These are phyloP conservation scores for Podaxis rugospora DNA, from an alignment of 768 basidiomycete genomes.

Conservation along the genomic window DNA sequence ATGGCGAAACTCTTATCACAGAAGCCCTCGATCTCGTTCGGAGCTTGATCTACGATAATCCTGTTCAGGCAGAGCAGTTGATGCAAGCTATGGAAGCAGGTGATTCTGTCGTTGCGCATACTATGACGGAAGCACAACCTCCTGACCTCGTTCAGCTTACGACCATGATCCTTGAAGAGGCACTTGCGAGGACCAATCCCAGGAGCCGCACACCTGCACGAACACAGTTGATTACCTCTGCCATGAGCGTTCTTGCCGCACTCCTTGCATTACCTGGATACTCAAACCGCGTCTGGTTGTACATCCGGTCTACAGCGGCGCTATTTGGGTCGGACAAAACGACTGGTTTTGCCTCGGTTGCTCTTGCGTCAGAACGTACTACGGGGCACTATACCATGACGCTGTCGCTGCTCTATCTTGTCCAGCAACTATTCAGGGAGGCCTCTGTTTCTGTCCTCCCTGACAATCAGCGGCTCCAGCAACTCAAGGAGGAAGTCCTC, in stretches of 20 bases:
- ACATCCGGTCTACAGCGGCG: constrained; percentile 71
- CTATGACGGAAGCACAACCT: constrained; percentile 47
- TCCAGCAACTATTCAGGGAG: constrained; percentile 72
- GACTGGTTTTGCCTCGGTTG: constrained; percentile 55
- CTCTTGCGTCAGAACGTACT: constrained; percentile 66
- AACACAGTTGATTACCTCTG: constrained; percentile 68
- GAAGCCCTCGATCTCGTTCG: constrained; percentile 78
- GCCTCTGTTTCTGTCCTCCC: constrained; percentile 56
- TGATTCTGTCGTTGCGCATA: constrained; percentile 46
- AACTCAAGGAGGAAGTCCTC: constrained; percentile 82
- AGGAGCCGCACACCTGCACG: constrained; percentile 38
- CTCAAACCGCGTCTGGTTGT: constrained; percentile 86
- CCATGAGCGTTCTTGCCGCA: constrained; percentile 77
- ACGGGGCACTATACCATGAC: constrained; percentile 82
- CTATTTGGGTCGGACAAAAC: constrained; percentile 66
- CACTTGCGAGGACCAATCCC: constrained; percentile 52
- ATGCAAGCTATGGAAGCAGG: constrained; percentile 64
- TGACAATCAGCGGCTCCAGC: constrained; percentile 56
- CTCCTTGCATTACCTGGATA: constrained; percentile 70
- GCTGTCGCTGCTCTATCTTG: constrained; percentile 69
- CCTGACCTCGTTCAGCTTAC: constrained; percentile 78
- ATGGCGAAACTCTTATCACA: constrained; percentile 62
- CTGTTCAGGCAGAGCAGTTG: constrained; percentile 56
- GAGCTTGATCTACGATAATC: constrained; percentile 69
- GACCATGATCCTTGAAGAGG: constrained; percentile 77